A percentile compares a stretch with the other conserved stretches of the same genome.
Evolutionary conservation across 1,284 basidiomycete genomes (phyloP).

Genomic region (Boletus chippewaensis): DNA sequence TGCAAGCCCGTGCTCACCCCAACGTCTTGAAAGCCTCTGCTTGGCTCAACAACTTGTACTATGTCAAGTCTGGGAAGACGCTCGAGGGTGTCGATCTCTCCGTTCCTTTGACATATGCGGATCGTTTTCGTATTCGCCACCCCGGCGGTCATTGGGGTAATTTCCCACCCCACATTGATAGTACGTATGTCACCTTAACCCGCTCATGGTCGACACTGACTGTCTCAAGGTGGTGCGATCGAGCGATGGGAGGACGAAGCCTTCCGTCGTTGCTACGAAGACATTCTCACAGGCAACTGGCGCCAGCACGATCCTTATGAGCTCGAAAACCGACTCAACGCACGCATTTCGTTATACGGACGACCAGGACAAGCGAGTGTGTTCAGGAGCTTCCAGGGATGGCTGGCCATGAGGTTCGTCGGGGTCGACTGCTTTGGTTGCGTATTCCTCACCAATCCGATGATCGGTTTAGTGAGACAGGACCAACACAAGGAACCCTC

Average conservation of each 20-base stretch:
- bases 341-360: constrained; percentile 55
- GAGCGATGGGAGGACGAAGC: constrained; percentile 80
- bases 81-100: constrained; percentile 57
- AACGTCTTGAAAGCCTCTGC: constrained; percentile 55
- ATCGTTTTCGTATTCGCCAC: constrained; percentile 76
- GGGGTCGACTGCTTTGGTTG: neutral
- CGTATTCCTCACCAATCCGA: neutral
- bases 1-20: constrained; percentile 68
- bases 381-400: constrained; percentile 80
- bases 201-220: neutral
- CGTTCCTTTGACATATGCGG: constrained; percentile 71
- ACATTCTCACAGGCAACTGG: constrained; percentile 68
- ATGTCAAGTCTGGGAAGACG: constrained; percentile 34
- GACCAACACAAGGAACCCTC: constrained; percentile 72
- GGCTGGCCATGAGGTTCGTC: constrained; percentile 57
- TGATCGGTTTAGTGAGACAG: constrained; percentile 47
- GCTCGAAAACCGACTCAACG: constrained; percentile 54
- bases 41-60: constrained; percentile 64
- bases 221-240: constrained; percentile 56
- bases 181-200: constrained; percentile 34
- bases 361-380: constrained; percentile 57
- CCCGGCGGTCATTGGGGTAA: constrained; percentile 62
- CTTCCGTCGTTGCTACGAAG: constrained; percentile 60
- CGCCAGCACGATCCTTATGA: constrained; percentile 66
- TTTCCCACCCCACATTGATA: constrained; percentile 77